Evolutionary conservation across 2,329 filamentous ascomycete genomes (phyloP), one percentile per base, ranked within the genome.

Genomic region (Drechslerella stenobrocha): DNA sequence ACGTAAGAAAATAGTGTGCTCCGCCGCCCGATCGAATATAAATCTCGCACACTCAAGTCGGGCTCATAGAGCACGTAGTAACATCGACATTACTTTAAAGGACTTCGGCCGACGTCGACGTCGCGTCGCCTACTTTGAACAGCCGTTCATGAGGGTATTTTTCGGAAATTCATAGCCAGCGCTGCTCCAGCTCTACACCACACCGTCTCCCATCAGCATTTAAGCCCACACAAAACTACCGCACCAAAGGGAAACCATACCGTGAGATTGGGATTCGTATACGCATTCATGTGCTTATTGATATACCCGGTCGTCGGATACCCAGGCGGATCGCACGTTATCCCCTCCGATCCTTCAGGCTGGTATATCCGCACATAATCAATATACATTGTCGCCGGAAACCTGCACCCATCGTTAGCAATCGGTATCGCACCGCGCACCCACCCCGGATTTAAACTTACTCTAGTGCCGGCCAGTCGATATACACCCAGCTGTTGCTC

Each of bases 271-370:
- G 79, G 77, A 73, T 87, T 87, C 56, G 77, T 76, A 72, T 88
- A 89, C 1, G 83, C 80, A 58, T 81, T 78, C 1, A 80, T 79
- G 72, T 89, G 86, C 0, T 80, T 76, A 48, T 77, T 77, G 74
- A 89, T 89, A 74, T 89, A 89, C 1, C 80, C 73, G 0, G 86
- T 88, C 0, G 86, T 89, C 57, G 82, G 81, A 73, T 84, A 88
- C 0, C 82, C 85, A 0, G 79, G 78, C 1, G 86, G 86, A 76
- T 89, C 86, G 75, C 86, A 89, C 13, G 85, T 87, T 50, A 87
- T 73, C 35, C 79, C 79, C 72, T 76, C 75, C 51, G 79, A 70
- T 1, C 78, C 81, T 53, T 77, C 74, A 64, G 79, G 78, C 72
- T 83, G 81, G 71, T 83, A 83, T 74, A 80, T 79, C 7, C 81